Base-by-base conservation (phyloP, 495 filamentous ascomycete genomes). In the Talaromyces stipitatus region DNA sequence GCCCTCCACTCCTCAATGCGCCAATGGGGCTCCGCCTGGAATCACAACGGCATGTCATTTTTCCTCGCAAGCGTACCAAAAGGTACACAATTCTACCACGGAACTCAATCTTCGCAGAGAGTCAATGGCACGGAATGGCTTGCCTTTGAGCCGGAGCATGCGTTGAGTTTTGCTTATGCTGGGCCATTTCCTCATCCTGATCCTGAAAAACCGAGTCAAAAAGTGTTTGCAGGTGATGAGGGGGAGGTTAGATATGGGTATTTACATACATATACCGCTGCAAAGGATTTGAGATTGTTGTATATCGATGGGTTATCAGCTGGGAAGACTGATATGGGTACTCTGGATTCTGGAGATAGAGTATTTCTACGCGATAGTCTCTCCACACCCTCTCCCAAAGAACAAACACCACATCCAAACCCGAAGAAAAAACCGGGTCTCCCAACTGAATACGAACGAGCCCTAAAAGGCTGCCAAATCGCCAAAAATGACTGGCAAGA, bases 31-130 rank as follows among this genome's bases (percentile, higher is more conserved):
- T 87, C 84, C 1, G 84, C 83, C 0, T 64, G 86, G 4, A 73
- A 87, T 46, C 85, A 89, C 61, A 89, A 88, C 64, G 85, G 85
- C 53, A 82, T 87, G 72, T 86, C 84, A 0, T 72, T 85, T 62
- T 85, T 85, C 63, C 69, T 82, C 0, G 85, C 73, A 3, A 74
- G 70, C 0, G 75, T 89, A 2, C 83, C 85, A 0, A 70, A 66
- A 2, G 81, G 80, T 12, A 82, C 81, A 0, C 70, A 78, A n/a
- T 65, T 89, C 2, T 85, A 87, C 63, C 85, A 89, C 62, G 85
- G 85, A 11, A 78, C 73, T 5, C 54, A 59, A 11, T 62, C 30
- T 2, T 48, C 62, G 0, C 64, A 69, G 9, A 67, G 73, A 0
- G 72, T 85, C 0, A 70, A 68, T 5, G 78, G 75, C 0, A 77